Conservation (phyloP, 352 stramenopile genomes). For the Phytopythium ostracodes region DNA sequence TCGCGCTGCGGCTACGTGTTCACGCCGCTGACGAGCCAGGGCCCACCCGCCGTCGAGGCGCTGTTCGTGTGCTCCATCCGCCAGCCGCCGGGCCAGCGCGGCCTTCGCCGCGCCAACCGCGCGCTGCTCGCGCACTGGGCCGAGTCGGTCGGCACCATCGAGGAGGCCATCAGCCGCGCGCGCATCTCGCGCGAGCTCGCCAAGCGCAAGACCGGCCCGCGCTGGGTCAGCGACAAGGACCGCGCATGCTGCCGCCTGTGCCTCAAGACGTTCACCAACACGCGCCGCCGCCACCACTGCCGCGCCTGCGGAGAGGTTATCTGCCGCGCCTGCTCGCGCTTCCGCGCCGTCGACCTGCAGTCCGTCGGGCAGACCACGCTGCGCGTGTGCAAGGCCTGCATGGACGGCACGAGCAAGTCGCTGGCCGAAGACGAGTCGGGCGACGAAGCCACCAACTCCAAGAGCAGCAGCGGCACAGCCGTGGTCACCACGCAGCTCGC, state of each 20-base stretch:
- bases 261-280: slow-evolving; percentile 81
- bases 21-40: slow-evolving; percentile 32
- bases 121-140: slow-evolving; percentile 67
- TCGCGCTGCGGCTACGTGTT: slow-evolving; percentile 83
- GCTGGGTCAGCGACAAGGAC: slow-evolving; percentile 81
- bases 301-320: slow-evolving; percentile 84
- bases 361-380: slow-evolving; percentile 71
- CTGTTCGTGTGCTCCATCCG: slow-evolving; percentile 80
- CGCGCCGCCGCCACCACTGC: slow-evolving; percentile 75
- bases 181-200: slow-evolving; percentile 76
- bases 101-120: slow-evolving; percentile 58
- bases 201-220: slow-evolving; percentile 50
- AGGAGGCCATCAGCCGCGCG: slow-evolving; percentile 60
- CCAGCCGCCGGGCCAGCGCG: slow-evolving; percentile 57
- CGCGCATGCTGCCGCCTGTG: slow-evolving; percentile 79
- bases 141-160: slow-evolving; percentile 55
- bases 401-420: slow-evolving; percentile 47
- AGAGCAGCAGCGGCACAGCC: slow-evolving; percentile 8
- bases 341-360: slow-evolving; percentile 74
- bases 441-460: background rate
- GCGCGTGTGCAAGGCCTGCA: slow-evolving; percentile 75
- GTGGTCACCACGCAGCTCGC: slow-evolving; percentile 4
- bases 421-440: background rate
- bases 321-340: slow-evolving; percentile 72
- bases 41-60: slow-evolving; percentile 42